Evolutionary conservation across 1,284 basidiomycete genomes (phyloP).

Genomic region (Trametes polyzona): DNA sequence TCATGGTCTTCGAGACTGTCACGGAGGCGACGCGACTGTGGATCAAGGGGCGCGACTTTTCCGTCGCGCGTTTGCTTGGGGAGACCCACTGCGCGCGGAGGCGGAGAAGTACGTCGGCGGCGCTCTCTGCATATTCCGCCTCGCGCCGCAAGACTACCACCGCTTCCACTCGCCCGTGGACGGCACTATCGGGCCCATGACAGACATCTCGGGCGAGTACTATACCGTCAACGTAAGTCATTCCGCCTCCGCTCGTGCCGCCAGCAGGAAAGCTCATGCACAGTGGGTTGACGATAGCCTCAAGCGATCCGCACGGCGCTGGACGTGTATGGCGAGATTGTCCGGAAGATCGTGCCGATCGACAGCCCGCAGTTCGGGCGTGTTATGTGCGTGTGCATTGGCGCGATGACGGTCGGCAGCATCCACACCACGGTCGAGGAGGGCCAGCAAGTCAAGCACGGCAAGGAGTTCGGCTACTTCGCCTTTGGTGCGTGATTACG

Average conservation of each 20-base stretch:
- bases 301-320: conserved; percentile 82
- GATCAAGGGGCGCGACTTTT: conserved; percentile 98
- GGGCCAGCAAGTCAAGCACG: conserved; percentile 78
- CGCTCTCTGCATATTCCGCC: conserved; percentile 82
- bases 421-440: conserved; percentile 87
- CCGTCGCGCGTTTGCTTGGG: conserved; percentile 79
- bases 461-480: conserved; percentile 93
- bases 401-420: conserved; percentile 94
- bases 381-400: conserved; percentile 88
- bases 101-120: conserved; percentile 78
- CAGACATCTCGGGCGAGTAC: conserved; percentile 83
- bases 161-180: conserved; percentile 94
- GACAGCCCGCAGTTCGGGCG: conserved; percentile 86
- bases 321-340: conserved; percentile 96
- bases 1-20: conserved; percentile 92
- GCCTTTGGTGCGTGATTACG: conserved; percentile 73
- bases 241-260: neutral
- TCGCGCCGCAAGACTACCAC: conserved; percentile 98
- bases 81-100: conserved; percentile 72
- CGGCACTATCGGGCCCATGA: conserved; percentile 82
- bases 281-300: conserved; percentile 58
- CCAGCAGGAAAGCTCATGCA: conserved; percentile 21
- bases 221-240: conserved; percentile 86
- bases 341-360: conserved; percentile 86
- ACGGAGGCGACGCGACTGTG: conserved; percentile 86